Evolutionary conservation across 2,329 filamentous ascomycete species (phyloP).

Genomic region (Bertia moriformis): DNA sequence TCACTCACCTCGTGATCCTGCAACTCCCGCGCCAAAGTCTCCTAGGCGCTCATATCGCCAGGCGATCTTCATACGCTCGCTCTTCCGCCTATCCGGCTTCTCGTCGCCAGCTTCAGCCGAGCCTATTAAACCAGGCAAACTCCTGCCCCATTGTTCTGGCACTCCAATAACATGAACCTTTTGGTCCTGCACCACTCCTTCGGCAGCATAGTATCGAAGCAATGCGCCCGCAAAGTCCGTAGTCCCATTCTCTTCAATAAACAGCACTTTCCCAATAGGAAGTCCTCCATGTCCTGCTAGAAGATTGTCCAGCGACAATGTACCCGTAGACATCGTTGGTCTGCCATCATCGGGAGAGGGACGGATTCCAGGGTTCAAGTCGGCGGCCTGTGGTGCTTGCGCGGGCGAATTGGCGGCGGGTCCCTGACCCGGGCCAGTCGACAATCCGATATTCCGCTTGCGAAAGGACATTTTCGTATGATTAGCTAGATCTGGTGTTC

Average conservation of each 20-base stretch:
- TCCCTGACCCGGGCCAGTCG: slow-evolving; percentile 9
- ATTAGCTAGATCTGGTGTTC: too few species aligned
- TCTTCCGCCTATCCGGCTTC: slow-evolving; percentile 21
- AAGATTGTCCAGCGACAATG: slow-evolving; percentile 68
- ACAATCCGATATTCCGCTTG: slow-evolving; percentile 48
- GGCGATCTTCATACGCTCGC: slow-evolving; percentile 73
- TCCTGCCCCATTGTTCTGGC: slow-evolving; percentile 65
- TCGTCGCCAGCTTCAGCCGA: slow-evolving; percentile 33
- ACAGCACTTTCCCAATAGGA: slow-evolving; percentile 62
- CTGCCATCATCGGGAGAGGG: slow-evolving; percentile 82
- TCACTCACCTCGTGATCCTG: neutral
- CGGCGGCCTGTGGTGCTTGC: slow-evolving; percentile 8
- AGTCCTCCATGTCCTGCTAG: slow-evolving; percentile 78
- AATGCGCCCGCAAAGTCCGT: slow-evolving; percentile 84
- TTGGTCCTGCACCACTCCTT: slow-evolving; percentile 84
- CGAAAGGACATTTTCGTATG: slow-evolving; percentile 44
- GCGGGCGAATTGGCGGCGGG: slow-evolving; percentile 6
- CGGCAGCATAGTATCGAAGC: slow-evolving; percentile 77
- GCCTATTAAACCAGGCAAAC: slow-evolving; percentile 45
- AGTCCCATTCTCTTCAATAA: slow-evolving; percentile 79
- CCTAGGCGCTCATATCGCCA: slow-evolving; percentile 88
- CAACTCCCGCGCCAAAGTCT: slow-evolving; percentile 42
- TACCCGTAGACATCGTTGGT: slow-evolving; percentile 80
- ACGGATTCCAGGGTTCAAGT: slow-evolving; percentile 36
- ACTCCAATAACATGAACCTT: slow-evolving; percentile 73